Conservation (phyloP, 345 rosid genomes). For the Moricandia moricandioides region DNA sequence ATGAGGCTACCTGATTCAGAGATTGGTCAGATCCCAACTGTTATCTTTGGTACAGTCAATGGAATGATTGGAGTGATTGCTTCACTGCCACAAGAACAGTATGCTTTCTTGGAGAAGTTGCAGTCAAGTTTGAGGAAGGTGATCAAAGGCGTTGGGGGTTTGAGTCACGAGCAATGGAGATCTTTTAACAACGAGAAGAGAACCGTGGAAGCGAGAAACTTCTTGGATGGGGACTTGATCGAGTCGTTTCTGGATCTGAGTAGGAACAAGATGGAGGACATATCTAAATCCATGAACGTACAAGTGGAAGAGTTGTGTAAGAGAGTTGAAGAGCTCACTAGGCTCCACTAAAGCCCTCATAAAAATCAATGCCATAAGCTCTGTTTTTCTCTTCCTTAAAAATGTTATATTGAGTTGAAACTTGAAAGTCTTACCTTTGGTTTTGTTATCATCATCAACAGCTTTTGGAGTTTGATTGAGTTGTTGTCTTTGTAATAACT, state of each 20-base stretch:
- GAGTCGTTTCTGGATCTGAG: slow-evolving; percentile 90
- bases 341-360: slow-evolving; percentile 62
- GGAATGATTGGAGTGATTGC: slow-evolving; percentile 96
- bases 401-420: background rate
- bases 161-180: slow-evolving; percentile 97
- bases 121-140: slow-evolving; percentile 80
- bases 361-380: slow-evolving; percentile 9
- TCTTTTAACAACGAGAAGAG: slow-evolving; percentile 93
- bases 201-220: slow-evolving; percentile 77
- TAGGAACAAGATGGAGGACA: slow-evolving; percentile 76
- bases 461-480: slow-evolving; percentile 10
- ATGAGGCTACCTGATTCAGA: slow-evolving; percentile 88
- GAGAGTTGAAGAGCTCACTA: slow-evolving; percentile 88
- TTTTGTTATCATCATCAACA: background rate
- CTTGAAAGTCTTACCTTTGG: background rate
- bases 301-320: slow-evolving; percentile 33
- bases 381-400: background rate
- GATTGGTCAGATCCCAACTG: slow-evolving; percentile 87
- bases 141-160: slow-evolving; percentile 92
- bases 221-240: slow-evolving; percentile 86
- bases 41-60: slow-evolving; percentile 80
- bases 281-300: slow-evolving; percentile 67
- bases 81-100: slow-evolving; percentile 83
- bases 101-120: slow-evolving; percentile 69
- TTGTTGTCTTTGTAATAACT: slow-evolving; percentile 12